A percentile compares a stretch with the other conserved stretches of the same genome.
phyloP scores from a whole-genome alignment of 805 yeast species.

The Ogataea trehalophila region DNA sequence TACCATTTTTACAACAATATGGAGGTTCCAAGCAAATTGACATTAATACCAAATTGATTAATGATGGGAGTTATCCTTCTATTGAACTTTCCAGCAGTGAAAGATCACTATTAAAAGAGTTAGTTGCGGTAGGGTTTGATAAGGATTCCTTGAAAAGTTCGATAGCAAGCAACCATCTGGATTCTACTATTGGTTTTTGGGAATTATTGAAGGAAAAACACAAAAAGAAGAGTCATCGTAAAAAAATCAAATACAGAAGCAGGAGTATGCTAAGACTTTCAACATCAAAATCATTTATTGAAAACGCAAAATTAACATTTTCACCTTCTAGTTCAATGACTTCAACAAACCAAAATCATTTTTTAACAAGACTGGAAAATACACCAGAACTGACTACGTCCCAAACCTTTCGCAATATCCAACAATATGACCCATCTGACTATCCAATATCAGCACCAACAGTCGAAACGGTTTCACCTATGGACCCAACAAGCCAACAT shows the following conservation, averaged over 20 bases:
- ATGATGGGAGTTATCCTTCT: constrained; percentile 26
- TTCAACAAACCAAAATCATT: constrained; percentile 7
- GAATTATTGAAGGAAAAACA: constrained; percentile 57
- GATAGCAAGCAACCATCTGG: constrained; percentile 56
- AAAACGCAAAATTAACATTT: constrained; percentile 16
- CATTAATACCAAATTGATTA: constrained; percentile 32
- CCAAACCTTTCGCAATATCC: too few relatives aligned
- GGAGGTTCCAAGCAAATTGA: constrained; percentile 39
- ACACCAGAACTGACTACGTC: neutral
- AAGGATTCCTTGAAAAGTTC: constrained; percentile 53
- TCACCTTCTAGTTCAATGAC: constrained; percentile 13
- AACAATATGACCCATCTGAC: too few relatives aligned
- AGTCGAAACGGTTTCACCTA: too few relatives aligned
- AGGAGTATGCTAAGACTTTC: constrained; percentile 28
- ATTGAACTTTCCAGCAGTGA: constrained; percentile 47
- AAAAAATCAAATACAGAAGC: constrained; percentile 20
- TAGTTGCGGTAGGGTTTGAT: constrained; percentile 61
- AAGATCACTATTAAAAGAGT: constrained; percentile 50
- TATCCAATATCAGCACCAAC: too few relatives aligned
- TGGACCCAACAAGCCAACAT: too few relatives aligned
- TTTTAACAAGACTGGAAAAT: constrained; percentile 1
- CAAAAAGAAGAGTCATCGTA: constrained; percentile 31
- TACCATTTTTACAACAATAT: constrained; percentile 45
- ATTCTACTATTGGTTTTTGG: constrained; percentile 72
- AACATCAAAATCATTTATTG: constrained; percentile 22